Evolutionary conservation across 2,329 filamentous ascomycete species (phyloP).

Genomic region (Cladosporium sp.): DNA sequence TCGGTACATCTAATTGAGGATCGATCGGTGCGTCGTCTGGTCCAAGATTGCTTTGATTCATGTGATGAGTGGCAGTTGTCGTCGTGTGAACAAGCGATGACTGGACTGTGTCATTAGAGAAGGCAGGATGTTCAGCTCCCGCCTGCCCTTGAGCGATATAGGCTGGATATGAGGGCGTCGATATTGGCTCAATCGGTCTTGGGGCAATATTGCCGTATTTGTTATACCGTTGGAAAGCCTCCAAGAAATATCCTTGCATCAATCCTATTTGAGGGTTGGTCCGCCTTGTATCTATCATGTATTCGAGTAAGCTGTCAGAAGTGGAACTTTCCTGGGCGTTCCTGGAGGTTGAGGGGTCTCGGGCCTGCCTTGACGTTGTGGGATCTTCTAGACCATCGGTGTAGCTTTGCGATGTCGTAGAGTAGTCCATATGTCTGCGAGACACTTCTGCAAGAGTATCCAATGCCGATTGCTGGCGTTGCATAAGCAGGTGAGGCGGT

Average conservation of each 20-base stretch:
- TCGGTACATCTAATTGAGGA: conserved; percentile 13
- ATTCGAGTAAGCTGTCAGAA: neutral
- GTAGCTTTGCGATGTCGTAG: conserved; percentile 41
- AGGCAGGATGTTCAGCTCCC: neutral
- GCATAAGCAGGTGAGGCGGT: conserved; percentile 10
- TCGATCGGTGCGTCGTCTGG: neutral
- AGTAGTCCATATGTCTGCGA: conserved; percentile 69
- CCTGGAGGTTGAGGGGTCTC: neutral
- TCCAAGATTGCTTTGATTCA: conserved; percentile 11
- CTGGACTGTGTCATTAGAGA: conserved; percentile 8
- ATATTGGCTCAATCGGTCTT: neutral
- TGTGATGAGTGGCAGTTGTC: conserved; percentile 25
- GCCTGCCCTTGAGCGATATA: conserved; percentile 7
- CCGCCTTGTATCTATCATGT: neutral
- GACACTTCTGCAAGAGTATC: conserved; percentile 89
- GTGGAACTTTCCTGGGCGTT: neutral
- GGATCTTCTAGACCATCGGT: neutral
- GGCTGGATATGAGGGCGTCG: conserved; percentile 2
- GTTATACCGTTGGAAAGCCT: conserved; percentile 7
- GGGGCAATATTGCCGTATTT: neutral
- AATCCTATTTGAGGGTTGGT: neutral
- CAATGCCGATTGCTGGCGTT: conserved; percentile 71
- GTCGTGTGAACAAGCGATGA: conserved; percentile 27
- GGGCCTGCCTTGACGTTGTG: neutral
- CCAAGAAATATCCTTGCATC: conserved; percentile 9